phyloP scores from a whole-genome alignment of 306 rosid genomes.

The Acacia acuminata region DNA sequence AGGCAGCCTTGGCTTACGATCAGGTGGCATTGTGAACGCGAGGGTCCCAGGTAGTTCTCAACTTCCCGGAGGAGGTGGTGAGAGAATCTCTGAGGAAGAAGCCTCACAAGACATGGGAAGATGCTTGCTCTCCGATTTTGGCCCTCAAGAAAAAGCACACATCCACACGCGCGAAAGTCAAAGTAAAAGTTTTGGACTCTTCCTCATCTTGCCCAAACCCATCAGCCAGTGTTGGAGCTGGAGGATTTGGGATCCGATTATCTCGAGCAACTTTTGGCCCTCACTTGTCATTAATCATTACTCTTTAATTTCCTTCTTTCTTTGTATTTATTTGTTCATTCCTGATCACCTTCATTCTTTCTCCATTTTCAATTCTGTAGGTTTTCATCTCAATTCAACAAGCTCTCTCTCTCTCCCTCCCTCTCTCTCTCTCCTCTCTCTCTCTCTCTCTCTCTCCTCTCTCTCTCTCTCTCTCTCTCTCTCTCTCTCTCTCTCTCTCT shows the following conservation, averaged over 20 bases:
- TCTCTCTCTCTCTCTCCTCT: too few relatives aligned
- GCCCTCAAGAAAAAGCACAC: slow-evolving; percentile 63
- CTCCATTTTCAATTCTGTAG: not conserved
- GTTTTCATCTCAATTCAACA: too few relatives aligned
- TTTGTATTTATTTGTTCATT: not conserved
- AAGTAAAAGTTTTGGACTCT: not conserved
- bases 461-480: too few relatives aligned
- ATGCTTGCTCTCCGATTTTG: slow-evolving; percentile 62
- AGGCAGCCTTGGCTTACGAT: slow-evolving; percentile 86
- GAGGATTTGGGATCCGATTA: slow-evolving; percentile 79
- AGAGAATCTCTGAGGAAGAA: slow-evolving; percentile 37
- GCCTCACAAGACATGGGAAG: slow-evolving; percentile 25
- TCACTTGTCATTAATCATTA: slow-evolving; percentile 14
- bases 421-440: rapidly evolving
- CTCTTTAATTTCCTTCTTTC: not conserved
- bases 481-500: too few relatives aligned
- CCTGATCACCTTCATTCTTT: not conserved
- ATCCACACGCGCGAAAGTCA: slow-evolving; percentile 31
- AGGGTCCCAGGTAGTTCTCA: slow-evolving; percentile 69
- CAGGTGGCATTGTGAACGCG: slow-evolving; percentile 74
- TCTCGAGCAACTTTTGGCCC: slow-evolving; percentile 63
- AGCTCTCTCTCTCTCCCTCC: too few relatives aligned
- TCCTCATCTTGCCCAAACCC: not conserved
- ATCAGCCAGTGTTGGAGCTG: slow-evolving; percentile 36
- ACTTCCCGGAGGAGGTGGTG: slow-evolving; percentile 61